Conservation (phyloP, 352 stramenopile genomes). For the Phytopythium delawarense region DNA sequence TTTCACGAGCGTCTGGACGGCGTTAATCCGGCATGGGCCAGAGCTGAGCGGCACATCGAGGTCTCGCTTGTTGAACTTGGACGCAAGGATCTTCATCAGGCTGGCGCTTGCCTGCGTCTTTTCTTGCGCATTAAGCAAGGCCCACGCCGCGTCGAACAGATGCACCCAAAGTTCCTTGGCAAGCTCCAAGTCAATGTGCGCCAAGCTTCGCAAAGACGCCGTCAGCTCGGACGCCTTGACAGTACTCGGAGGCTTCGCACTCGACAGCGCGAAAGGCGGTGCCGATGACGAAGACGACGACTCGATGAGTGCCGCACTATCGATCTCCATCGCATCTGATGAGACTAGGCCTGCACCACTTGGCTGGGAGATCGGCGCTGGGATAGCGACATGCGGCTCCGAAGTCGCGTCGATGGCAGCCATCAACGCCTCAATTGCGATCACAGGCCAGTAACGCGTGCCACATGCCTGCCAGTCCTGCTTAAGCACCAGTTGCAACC, state of each 20-base stretch:
- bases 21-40: conserved; percentile 63
- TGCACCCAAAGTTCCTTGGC: conserved; percentile 80
- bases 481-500: conserved; percentile 66
- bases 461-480: conserved; percentile 88
- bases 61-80: conserved; percentile 87
- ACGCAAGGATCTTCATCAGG: conserved; percentile 76
- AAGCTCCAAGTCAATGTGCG: conserved; percentile 81
- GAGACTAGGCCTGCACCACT: background rate
- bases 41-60: conserved; percentile 61
- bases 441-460: conserved; percentile 78
- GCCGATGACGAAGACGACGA: background rate
- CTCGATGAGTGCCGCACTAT: background rate
- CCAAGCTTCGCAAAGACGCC: conserved; percentile 55
- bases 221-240: conserved; percentile 41
- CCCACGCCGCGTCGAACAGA: conserved; percentile 66
- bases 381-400: conserved; percentile 13
- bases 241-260: background rate
- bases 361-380: background rate
- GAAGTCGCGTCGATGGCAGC: conserved; percentile 29
- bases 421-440: conserved; percentile 73
- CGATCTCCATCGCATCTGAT: background rate
- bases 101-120: conserved; percentile 54
- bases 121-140: conserved; percentile 35
- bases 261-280: background rate
- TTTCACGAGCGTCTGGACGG: conserved; percentile 82